Evolutionary conservation across 2,329 filamentous ascomycete species (phyloP), one percentile per base, ranked within the genome.

Genomic region (Sclerotiophoma versabilis): DNA sequence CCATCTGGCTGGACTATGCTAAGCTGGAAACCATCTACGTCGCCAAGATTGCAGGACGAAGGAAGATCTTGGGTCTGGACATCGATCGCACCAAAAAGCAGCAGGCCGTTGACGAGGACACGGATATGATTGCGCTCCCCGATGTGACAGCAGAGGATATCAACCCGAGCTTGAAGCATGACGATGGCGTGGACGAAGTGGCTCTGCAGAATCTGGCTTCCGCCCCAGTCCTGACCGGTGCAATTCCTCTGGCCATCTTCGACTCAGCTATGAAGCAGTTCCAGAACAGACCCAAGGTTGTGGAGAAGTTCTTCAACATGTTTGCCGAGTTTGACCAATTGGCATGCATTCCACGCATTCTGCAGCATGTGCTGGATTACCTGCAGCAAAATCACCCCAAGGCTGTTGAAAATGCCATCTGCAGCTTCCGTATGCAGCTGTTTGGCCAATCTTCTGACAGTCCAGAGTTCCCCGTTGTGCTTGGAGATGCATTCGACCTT

Each of bases 21-120:
- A 88, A 90, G 70, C 83, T 93, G 69, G 95, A 99, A 80, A 92
- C 96, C 86, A 88, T 95, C 59, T 98, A 96, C 81, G 81, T 98
- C 50, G 86, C 84, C 45, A 92, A 90, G 77, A 86, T 98, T 69
- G 87, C 90, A 54, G 86, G 85, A 57, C 85, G 92, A 72, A 87
- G 88, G 75, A 83, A 82, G 64, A 84, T 90, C 49, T 71, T 91
- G 51, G 87, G 87, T 3, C 73, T 90, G 52, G 85, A 88, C 60
- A 66, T 74, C 46, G 72, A 72, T 45, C 75, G 72, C 62, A 77
- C 70, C 39, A 69, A 69, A 39, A 76, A 75, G 43, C 72, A 83
- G 58, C 75, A 76, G 34, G 76, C 70, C 38, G 74, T 74, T 20
- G 80, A 83, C 58, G 59, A 59, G 29, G 59, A 66, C 33, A 81